Percentiles rank a stretch among this genome's conserved stretches.
Evolutionary conservation across 1,284 basidiomycete species (phyloP).

Genomic region (Clitocybe nebularis): DNA sequence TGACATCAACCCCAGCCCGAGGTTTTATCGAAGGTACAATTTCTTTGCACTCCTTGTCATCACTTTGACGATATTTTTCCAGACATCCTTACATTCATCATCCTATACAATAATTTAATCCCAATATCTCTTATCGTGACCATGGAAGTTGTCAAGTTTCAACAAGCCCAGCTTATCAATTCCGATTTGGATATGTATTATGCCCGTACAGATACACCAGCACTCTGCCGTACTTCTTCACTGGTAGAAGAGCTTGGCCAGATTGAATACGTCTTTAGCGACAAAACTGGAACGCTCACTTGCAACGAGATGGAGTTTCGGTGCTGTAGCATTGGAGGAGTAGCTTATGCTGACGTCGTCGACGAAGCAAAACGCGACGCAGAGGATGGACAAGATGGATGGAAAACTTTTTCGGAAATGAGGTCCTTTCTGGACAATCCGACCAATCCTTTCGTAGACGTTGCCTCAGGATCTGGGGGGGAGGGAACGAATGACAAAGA

Average conservation of each 20-base stretch:
- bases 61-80: slow-evolving; percentile 7
- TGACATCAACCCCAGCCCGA: slow-evolving; percentile 45
- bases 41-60: slow-evolving; percentile 1
- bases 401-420: slow-evolving; percentile 78
- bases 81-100: slow-evolving; percentile 98
- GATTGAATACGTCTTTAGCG: slow-evolving; percentile 98
- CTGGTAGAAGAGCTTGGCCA: slow-evolving; percentile 98
- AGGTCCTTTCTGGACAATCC: slow-evolving; percentile 45
- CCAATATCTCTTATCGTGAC: slow-evolving; percentile 99
- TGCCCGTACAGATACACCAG: slow-evolving; percentile 90
- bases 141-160: slow-evolving; percentile 99
- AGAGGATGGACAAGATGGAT: slow-evolving; percentile 64
- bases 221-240: slow-evolving; percentile 93
- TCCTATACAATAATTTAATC: slow-evolving; percentile 98
- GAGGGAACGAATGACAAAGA: slow-evolving; percentile 35
- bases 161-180: slow-evolving; percentile 97
- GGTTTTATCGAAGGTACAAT: slow-evolving; percentile 74
- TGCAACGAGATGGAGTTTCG: slow-evolving; percentile 99
- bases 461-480: slow-evolving; percentile 33
- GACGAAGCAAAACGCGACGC: slow-evolving; percentile 76
- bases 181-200: slow-evolving; percentile 98
- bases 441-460: slow-evolving; percentile 54
- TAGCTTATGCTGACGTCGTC: slow-evolving; percentile 85
- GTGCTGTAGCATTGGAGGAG: slow-evolving; percentile 86
- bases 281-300: slow-evolving; percentile 97